A percentile compares a stretch with the other conserved stretches of the same genome.
phyloP scores from a whole-genome alignment of 2,329 filamentous ascomycete genomes.

The Xylariaceae sp. region DNA sequence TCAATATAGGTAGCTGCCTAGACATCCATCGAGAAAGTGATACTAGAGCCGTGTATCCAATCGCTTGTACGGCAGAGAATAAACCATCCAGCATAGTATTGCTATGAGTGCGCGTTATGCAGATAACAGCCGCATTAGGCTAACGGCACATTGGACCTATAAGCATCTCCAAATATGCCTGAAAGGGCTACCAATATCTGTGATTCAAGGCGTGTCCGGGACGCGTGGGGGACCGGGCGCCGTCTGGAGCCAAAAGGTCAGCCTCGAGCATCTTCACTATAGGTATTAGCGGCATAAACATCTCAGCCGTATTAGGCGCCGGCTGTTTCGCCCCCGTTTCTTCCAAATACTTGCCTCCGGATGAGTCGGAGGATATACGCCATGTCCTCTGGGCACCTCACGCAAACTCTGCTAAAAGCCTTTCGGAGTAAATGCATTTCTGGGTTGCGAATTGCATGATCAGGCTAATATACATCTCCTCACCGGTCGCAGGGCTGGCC shows the following conservation, averaged over 20 bases:
- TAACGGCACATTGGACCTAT: not conserved
- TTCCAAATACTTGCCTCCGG: not conserved
- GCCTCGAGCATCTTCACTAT: not conserved
- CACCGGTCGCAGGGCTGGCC: not conserved
- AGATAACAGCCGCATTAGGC: not conserved
- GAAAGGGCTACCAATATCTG: not conserved
- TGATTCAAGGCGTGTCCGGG: not conserved
- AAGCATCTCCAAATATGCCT: not conserved
- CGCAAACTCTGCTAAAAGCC: not conserved
- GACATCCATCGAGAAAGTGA: too few species aligned
- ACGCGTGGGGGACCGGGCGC: not conserved
- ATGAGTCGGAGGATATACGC: not conserved
- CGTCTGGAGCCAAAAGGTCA: not conserved
- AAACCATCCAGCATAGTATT: too few species aligned
- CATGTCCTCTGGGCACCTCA: not conserved
- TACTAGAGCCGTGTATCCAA: too few species aligned
- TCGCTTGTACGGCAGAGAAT: too few species aligned
- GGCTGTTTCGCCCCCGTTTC: not conserved
- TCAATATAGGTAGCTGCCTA: too few species aligned
- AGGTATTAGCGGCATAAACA: not conserved
- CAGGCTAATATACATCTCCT: slow-evolving; percentile 4
- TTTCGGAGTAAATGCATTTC: not conserved
- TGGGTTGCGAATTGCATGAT: not conserved
- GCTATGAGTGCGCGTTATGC: not conserved
- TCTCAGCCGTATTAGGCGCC: not conserved